Evolutionary conservation across 2,329 filamentous ascomycete species (phyloP).

Genomic region (Cadophora sp.): DNA sequence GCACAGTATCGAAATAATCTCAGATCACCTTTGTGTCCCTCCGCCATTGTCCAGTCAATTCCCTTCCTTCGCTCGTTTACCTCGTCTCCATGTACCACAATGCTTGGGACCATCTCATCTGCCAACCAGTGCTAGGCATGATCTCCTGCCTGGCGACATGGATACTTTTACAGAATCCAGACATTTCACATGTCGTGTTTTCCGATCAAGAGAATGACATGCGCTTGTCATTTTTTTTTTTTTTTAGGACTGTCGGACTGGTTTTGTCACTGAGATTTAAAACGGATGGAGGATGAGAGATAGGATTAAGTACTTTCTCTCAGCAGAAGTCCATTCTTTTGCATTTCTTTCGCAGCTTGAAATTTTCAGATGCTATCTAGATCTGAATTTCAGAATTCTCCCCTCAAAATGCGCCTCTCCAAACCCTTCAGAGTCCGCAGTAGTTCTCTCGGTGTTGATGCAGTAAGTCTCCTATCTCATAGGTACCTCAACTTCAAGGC

Average conservation of each 20-base stretch:
- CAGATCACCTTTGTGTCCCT: not conserved
- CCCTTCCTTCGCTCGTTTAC: not conserved
- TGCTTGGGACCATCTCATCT: not conserved
- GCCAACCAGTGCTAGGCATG: not conserved
- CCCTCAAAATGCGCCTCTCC: not conserved
- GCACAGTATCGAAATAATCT: constrained; percentile 2
- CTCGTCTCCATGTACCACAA: not conserved
- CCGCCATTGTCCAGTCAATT: not conserved
- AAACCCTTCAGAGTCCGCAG: not conserved
- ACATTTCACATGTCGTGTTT: not conserved
- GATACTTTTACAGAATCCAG: not conserved
- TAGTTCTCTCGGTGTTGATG: not conserved
- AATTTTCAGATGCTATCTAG: too few species aligned
- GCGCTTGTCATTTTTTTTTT: not conserved
- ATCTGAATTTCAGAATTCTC: too few species aligned
- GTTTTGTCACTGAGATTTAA: not conserved
- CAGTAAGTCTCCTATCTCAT: not conserved
- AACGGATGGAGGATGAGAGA: not conserved
- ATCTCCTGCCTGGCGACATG: not conserved
- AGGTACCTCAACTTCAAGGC: not conserved
- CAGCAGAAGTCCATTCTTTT: not conserved
- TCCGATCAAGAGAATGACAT: not conserved
- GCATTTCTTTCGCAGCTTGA: too few species aligned
- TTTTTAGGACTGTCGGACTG: not conserved
- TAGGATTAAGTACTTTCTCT: not conserved